phyloP scores from a whole-genome alignment of 2,329 filamentous ascomycete genomes.

The Calonectria pauciramosa region DNA sequence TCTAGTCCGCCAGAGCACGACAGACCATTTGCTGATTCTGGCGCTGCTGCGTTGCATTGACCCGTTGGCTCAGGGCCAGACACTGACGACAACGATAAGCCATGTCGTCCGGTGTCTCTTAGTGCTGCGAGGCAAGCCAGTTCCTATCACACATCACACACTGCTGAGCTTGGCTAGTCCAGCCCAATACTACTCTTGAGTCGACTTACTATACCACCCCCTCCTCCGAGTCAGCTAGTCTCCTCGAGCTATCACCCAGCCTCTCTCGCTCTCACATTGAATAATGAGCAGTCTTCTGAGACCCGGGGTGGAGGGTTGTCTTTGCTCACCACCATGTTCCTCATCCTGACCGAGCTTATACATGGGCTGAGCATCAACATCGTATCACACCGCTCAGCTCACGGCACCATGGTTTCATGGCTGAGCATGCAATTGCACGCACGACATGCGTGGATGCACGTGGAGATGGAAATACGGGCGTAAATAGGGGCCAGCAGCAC shows the following conservation, averaged over 20 bases:
- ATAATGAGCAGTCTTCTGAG: neutral
- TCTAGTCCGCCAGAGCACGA: neutral
- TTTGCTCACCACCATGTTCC: neutral
- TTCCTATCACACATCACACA: neutral
- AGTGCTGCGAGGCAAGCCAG: neutral
- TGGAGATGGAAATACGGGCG: neutral
- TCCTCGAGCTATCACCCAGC: neutral
- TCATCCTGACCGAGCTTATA: neutral
- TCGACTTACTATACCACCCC: neutral
- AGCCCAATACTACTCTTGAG: neutral
- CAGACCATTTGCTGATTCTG: neutral
- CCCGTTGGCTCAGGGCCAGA: neutral
- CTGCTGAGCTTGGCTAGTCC: neutral
- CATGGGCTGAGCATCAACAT: neutral
- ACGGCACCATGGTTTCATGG: neutral
- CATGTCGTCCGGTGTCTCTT: neutral
- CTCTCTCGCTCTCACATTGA: neutral
- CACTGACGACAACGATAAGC: neutral
- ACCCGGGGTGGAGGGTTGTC: neutral
- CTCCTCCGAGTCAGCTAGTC: neutral
- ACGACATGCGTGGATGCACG: neutral
- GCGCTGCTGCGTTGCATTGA: neutral
- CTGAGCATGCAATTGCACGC: neutral
- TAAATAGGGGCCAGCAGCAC: neutral
- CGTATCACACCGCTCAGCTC: neutral